Evolutionary conservation across 192 early-diverging fungal genomes (phyloP).

Genomic region (Mortierella antarctica): DNA sequence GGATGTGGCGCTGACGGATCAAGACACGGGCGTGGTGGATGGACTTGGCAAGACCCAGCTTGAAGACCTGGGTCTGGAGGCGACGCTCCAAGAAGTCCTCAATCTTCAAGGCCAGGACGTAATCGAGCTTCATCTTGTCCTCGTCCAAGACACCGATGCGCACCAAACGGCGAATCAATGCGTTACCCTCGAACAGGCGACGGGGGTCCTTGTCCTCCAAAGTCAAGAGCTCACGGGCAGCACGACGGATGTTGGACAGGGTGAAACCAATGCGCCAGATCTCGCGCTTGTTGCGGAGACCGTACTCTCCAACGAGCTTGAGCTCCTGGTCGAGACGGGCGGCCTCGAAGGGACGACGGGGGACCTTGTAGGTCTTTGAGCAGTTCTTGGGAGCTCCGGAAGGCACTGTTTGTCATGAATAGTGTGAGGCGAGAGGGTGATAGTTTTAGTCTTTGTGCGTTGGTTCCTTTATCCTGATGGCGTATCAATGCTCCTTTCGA

Average conservation of each 20-base stretch:
- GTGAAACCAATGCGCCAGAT: slow-evolving; percentile 97
- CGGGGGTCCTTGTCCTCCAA: slow-evolving; percentile 96
- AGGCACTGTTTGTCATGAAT: slow-evolving; percentile 27
- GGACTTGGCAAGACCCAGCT: slow-evolving; percentile 96
- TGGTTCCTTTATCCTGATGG: background rate
- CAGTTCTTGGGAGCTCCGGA: slow-evolving; percentile 61
- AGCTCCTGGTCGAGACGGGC: slow-evolving; percentile 96
- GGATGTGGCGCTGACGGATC: slow-evolving; percentile 98
- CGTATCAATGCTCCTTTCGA: no score
- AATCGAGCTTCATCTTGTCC: slow-evolving; percentile 98
- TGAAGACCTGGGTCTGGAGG: slow-evolving; percentile 99
- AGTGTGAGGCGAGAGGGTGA: background rate
- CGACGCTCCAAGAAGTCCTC: slow-evolving; percentile 99
- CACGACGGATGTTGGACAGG: slow-evolving; percentile 99
- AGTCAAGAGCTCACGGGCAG: slow-evolving; percentile 98
- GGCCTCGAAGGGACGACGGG: slow-evolving; percentile 95
- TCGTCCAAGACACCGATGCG: slow-evolving; percentile 99
- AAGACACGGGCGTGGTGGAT: slow-evolving; percentile 99
- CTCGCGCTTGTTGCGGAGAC: slow-evolving; percentile 99
- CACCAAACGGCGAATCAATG: slow-evolving; percentile 97
- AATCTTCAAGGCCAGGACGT: slow-evolving; percentile 96
- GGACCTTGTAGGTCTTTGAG: slow-evolving; percentile 94
- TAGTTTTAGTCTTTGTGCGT: background rate
- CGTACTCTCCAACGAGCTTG: slow-evolving; percentile 96
- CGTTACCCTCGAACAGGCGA: slow-evolving; percentile 99